Conservation (phyloP, 2,329 filamentous ascomycete genomes). For the Atkinsonella hypoxylon region DNA sequence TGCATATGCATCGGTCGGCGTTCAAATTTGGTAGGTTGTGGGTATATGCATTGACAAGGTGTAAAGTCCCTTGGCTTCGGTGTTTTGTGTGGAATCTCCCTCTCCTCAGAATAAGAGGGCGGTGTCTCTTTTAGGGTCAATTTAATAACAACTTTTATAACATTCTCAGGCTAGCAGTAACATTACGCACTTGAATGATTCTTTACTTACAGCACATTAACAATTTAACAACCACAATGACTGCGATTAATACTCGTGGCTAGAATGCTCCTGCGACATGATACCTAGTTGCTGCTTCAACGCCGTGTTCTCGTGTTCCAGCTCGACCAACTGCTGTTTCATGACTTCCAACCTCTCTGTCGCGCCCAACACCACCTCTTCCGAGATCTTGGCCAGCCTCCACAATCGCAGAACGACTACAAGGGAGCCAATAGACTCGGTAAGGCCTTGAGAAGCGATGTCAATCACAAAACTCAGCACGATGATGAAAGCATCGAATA, state of each 20-base stretch:
- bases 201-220: no score
- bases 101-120: background rate
- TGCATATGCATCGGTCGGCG: conserved; percentile 25
- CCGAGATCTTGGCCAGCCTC: conserved; percentile 59
- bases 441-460: conserved; percentile 43
- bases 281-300: conserved; percentile 12
- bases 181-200: background rate
- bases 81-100: background rate
- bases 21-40: conserved; percentile 19
- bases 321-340: conserved; percentile 35
- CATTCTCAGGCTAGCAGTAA: background rate
- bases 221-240: no score
- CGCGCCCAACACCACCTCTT: conserved; percentile 53
- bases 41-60: conserved; percentile 12
- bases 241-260: conserved; percentile 5
- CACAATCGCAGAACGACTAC: conserved; percentile 55
- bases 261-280: conserved; percentile 9
- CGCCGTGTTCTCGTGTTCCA: conserved; percentile 34
- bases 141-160: background rate
- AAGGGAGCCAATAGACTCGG: conserved; percentile 54
- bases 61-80: background rate
- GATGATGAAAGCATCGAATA: conserved; percentile 53
- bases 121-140: background rate
- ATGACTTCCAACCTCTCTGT: conserved; percentile 50
- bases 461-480: conserved; percentile 50